Percentiles rank a stretch among this genome's conserved stretches.
Conservation (phyloP, 345 rosid species). For the Salix koriyanagi region DNA sequence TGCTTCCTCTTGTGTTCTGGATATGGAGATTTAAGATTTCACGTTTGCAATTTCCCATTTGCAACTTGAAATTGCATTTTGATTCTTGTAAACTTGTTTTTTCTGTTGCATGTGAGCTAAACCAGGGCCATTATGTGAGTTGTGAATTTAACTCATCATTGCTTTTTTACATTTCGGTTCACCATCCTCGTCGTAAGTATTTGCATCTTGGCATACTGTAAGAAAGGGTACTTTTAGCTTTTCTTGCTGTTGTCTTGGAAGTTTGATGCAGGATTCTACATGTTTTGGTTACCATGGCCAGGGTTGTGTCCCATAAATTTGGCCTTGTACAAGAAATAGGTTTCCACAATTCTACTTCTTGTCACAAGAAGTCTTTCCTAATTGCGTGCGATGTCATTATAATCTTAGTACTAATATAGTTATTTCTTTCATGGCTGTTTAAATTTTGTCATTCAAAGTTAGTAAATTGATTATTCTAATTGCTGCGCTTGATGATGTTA, state of each 20-base stretch:
- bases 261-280: not conserved
- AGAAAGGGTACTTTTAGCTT: not conserved
- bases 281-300: not conserved
- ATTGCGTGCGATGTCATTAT: not conserved
- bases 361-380: not conserved
- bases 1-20: conserved; percentile 3
- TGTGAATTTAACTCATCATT: not conserved
- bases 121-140: not conserved
- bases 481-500: not conserved
- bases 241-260: not conserved
- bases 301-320: not conserved
- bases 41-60: not conserved
- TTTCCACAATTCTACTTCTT: not conserved
- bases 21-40: not conserved
- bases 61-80: not conserved
- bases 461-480: not conserved
- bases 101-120: not conserved
- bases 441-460: not conserved
- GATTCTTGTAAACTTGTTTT: not conserved
- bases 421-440: not conserved
- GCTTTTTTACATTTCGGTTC: not conserved
- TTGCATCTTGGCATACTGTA: not conserved
- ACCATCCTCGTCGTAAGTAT: not conserved
- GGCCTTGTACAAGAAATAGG: not conserved
- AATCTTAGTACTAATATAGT: not conserved